Base-by-base conservation (phyloP, 129 eudicot genomes). In the Mikania micrantha region DNA sequence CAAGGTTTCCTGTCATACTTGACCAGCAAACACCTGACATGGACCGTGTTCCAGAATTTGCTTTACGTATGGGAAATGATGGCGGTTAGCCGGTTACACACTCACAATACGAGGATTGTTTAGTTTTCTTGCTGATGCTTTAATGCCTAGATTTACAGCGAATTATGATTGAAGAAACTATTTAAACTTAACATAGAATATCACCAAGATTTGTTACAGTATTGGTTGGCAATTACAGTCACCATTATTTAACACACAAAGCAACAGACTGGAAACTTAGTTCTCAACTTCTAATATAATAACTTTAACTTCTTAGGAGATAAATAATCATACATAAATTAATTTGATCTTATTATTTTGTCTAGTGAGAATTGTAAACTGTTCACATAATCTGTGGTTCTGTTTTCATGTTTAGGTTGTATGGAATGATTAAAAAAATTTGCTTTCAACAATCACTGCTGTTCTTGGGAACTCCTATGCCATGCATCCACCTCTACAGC, bases 1-100 rank as follows among this genome's bases (percentile, higher is more conserved):
- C 82, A 25, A 88, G 99, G 82, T 86, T 93, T 52, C 99, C 99
- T n/a, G 86, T 86, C 72, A 78, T 93, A 69, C 90, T 93, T 56
- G 96, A 93, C 78, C 96, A 93, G 74, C 81, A 93, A 77, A 89
- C 91, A 32, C 99, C 99, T 69, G 99, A 93, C 72, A 86, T 93
- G 99, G 99, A 93, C 47, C 92, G 92, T 57, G 86, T 87, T 62
- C 99, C 99, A 7, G 99, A 93, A 63, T 84, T 93, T 79, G 80
- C 76, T 68, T 83, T 93, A 27, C 86, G 90, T 77, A 69, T 93
- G 78, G 96, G 96, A 58, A 93, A 93, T 76, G 99, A 93, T 78
- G 99, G 88, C 81, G 82, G 86, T 76, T 61, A 28, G 34, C 24
- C 58, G 4, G 35, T 29, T 6, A 2, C 70, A 45, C 21, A n/a